These are phyloP conservation scores for Hanseniaspora meyeri DNA, from an alignment of 805 yeast species.

Conservation along the genomic window DNA sequence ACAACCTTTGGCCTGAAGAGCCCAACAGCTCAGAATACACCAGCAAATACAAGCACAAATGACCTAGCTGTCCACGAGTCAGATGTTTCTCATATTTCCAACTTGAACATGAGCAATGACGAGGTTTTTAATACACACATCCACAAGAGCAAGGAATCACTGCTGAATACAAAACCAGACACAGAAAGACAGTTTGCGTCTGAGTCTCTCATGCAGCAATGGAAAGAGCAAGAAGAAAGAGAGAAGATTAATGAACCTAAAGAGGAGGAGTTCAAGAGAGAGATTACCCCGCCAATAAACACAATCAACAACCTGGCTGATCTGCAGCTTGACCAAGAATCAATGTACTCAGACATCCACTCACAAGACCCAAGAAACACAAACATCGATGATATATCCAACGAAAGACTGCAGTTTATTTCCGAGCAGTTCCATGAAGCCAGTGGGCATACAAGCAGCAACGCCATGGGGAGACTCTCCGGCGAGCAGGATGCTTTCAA, in stretches of 20 bases:
- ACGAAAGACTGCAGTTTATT: background rate
- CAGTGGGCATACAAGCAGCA: background rate
- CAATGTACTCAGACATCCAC: conserved; percentile 5
- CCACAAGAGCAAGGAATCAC: background rate
- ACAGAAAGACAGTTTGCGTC: background rate
- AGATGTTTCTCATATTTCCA: background rate
- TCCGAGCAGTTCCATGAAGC: background rate
- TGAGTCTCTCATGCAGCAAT: background rate
- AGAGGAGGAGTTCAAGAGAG: background rate
- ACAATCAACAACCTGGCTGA: conserved; percentile 1
- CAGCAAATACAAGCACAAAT: background rate
- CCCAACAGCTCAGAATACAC: background rate
- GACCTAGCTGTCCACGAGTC: background rate
- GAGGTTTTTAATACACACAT: background rate
- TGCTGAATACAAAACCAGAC: background rate
- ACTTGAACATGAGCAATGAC: background rate
- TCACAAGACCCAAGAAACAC: conserved; percentile 5
- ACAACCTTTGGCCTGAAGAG: background rate
- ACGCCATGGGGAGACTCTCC: too few relatives aligned
- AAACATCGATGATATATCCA: background rate
- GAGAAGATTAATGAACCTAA: background rate
- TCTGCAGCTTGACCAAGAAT: conserved; percentile 5
- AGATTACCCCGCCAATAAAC: background rate
- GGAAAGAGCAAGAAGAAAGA: background rate
- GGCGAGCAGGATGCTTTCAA: background rate